These are phyloP conservation scores for Trichosporon asahii DNA, from an alignment of 1,284 basidiomycete species.

Conservation along the genomic window DNA sequence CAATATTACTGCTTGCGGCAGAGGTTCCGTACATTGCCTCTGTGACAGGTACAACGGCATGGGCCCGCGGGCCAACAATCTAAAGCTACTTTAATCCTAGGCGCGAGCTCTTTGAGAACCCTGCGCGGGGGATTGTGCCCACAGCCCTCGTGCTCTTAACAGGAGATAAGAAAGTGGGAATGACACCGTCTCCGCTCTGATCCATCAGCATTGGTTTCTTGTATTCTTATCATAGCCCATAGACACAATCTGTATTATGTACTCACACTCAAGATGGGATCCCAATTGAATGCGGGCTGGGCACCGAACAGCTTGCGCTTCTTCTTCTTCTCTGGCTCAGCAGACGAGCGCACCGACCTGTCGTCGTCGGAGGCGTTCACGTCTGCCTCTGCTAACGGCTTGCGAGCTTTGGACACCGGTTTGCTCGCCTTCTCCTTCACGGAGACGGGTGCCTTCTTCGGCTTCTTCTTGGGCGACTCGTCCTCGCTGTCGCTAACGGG, in stretches of 20 bases:
- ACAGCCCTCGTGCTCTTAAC: conserved; percentile 17
- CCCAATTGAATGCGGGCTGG: conserved; percentile 42
- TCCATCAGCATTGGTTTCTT: background rate
- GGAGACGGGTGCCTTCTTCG: conserved; percentile 23
- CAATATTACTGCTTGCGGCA: background rate
- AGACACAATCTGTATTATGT: background rate
- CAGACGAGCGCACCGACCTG: background rate
- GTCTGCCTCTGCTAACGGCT: conserved; percentile 4
- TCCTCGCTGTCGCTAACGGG: conserved; percentile 30
- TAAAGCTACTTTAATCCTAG: conserved; percentile 8
- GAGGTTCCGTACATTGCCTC: background rate
- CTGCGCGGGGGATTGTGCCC: conserved; percentile 38
- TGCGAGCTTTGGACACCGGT: background rate
- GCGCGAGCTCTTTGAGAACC: conserved; percentile 25
- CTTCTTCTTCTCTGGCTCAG: conserved; percentile 42
- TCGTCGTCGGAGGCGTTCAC: conserved; percentile 9
- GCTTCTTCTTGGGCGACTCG: conserved; percentile 33
- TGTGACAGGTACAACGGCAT: background rate
- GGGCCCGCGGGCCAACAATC: background rate
- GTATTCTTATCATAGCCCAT: background rate
- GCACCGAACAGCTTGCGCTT: conserved; percentile 37
- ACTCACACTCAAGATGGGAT: conserved; percentile 46
- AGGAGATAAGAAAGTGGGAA: conserved; percentile 42
- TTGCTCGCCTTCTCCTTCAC: conserved; percentile 4
- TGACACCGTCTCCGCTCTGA: conserved; percentile 49